phyloP scores from a whole-genome alignment of 2,329 filamentous ascomycete genomes.

The Hirsutella rhossiliensis region DNA sequence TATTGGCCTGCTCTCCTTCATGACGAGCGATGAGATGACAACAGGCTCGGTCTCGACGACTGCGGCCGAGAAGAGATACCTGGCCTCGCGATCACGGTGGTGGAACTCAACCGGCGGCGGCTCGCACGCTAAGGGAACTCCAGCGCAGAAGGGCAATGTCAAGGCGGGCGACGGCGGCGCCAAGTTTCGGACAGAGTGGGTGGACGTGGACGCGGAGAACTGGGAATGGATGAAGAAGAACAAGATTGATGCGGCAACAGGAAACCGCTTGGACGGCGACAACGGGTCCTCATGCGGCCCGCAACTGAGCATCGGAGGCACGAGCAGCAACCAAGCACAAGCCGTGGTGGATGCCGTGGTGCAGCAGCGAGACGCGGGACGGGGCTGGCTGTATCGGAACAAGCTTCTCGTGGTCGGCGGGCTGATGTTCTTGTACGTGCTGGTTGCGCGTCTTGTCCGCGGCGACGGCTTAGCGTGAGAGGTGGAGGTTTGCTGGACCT shows the following conservation, averaged over 20 bases:
- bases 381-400: conserved; percentile 71
- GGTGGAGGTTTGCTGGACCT: no score
- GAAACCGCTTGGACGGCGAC: conserved; percentile 40
- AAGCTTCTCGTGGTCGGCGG: conserved; percentile 62
- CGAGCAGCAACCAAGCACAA: conserved; percentile 53
- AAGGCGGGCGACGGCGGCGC: conserved; percentile 86
- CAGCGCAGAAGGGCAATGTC: conserved; percentile 60
- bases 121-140: conserved; percentile 44
- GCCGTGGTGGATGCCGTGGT: conserved; percentile 65
- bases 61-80: conserved; percentile 63
- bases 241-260: conserved; percentile 66
- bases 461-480: conserved; percentile 19
- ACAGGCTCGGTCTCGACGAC: conserved; percentile 77
- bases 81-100: conserved; percentile 73
- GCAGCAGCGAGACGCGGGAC: conserved; percentile 67
- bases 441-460: conserved; percentile 64
- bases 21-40: conserved; percentile 98
- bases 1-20: conserved; percentile 88
- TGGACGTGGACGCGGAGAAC: conserved; percentile 80
- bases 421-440: conserved; percentile 68
- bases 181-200: conserved; percentile 84
- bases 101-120: conserved; percentile 95
- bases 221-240: conserved; percentile 83
- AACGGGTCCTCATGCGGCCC: conserved; percentile 39
- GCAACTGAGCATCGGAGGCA: conserved; percentile 44